Evolutionary conservation across 768 basidiomycete species (phyloP).

Genomic region (Lactarius hengduanensis): DNA sequence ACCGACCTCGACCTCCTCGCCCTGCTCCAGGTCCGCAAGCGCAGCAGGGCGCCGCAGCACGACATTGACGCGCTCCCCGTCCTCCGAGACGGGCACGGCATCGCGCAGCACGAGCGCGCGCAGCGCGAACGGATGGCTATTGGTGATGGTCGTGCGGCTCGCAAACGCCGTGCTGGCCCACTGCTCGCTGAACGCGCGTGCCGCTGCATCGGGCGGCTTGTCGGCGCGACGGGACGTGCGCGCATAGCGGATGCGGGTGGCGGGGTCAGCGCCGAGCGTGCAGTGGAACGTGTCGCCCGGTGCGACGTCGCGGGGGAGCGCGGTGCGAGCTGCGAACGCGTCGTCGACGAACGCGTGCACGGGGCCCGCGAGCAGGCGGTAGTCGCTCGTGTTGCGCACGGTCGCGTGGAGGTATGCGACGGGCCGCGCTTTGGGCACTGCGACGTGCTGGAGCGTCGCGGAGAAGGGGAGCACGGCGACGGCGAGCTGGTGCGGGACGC

Average conservation of each 20-base stretch:
- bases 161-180: conserved; percentile 46
- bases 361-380: conserved; percentile 52
- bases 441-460: conserved; percentile 46
- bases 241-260: conserved; percentile 40
- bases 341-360: conserved; percentile 58
- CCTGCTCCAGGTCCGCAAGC: conserved; percentile 46
- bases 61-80: conserved; percentile 44
- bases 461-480: conserved; percentile 51
- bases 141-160: conserved; percentile 40
- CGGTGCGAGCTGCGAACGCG: conserved; percentile 54
- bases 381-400: conserved; percentile 58
- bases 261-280: conserved; percentile 46
- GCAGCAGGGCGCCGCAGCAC: conserved; percentile 47
- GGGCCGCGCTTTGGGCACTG: conserved; percentile 49
- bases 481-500: conserved; percentile 52
- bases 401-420: conserved; percentile 46
- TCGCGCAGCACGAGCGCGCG: conserved; percentile 48
- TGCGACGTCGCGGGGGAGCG: conserved; percentile 47
- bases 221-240: conserved; percentile 40
- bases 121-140: conserved; percentile 49
- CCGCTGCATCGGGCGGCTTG: conserved; percentile 28
- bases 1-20: conserved; percentile 37
- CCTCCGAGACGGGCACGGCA: conserved; percentile 41
- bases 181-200: conserved; percentile 46
- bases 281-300: conserved; percentile 53